Evolutionary conservation across 1,139 yeast species (phyloP), one percentile per base, ranked within the genome.

Genomic region (Saccharomyces hybrid): DNA sequence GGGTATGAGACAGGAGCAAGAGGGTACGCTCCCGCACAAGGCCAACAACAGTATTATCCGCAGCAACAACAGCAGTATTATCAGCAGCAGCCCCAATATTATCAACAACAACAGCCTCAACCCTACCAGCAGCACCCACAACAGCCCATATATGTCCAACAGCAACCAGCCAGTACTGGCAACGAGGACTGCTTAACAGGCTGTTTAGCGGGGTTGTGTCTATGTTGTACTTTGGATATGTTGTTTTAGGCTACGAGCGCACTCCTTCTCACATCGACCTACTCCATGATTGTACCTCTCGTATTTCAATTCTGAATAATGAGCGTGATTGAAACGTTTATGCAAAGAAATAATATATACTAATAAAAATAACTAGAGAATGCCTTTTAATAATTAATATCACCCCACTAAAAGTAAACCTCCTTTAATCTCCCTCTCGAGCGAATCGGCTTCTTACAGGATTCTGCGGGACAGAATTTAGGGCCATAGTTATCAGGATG

Each of bases 181-280:
- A 69, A 71, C 57, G 65, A 64, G 26, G 78, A 77, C 55, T 84
- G 88, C 68, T 75, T 83, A 62, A 77, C 79, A 72, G 89, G 81
- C 4, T 84, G 88, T 72, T 74, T 84, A 62, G 88, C 83, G 38
- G 88, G 86, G 11, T 61, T 83, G 70, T 84, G 90, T 80, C 63
- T 84, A 59, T 84, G 89, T 67, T 84, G 87, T 70, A 81, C 89
- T 4, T 74, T 84, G 61, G 89, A 84, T 66, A 81, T 83, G 64
- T 62, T 84, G 42, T 80, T 83, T 67, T 84, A 47, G 20, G 11
- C 11, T 20, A 3, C n/a, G 23, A 20, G 8, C 23, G 8, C 30
- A 46, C 2, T 11, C 6, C 9, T 6, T 27, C n/a, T 26, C 32
- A 46, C 25, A 46, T 16, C 5, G 5, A 20, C 2, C 20, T 23